These are phyloP conservation scores for Diaporthe ampelina DNA, from an alignment of 2,329 filamentous ascomycete genomes.

Conservation along the genomic window DNA sequence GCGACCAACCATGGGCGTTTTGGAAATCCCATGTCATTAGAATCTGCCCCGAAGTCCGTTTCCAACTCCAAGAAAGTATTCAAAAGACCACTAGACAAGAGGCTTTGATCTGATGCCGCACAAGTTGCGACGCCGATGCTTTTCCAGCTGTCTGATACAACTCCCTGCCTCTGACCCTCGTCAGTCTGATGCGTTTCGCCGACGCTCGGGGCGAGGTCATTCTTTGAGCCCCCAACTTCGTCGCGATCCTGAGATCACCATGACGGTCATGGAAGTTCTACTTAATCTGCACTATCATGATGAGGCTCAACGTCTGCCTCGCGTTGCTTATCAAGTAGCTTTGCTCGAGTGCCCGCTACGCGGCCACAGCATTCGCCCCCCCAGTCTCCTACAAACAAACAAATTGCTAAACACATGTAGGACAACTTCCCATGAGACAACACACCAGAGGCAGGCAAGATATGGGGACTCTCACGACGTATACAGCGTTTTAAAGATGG, in stretches of 20 bases:
- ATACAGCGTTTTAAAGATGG: too few species aligned
- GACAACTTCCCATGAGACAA: too few species aligned
- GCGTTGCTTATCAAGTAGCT: neutral
- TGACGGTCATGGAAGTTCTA: neutral
- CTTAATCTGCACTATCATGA: neutral
- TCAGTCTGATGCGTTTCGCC: neutral
- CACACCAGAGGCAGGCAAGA: too few species aligned
- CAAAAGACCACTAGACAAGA: neutral
- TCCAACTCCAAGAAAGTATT: neutral
- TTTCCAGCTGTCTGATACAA: neutral
- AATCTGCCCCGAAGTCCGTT: too few species aligned
- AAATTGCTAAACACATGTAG: too few species aligned
- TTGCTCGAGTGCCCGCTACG: too few species aligned
- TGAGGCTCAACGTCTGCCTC: neutral
- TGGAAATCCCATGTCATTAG: neutral
- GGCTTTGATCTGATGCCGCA: neutral
- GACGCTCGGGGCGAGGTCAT: neutral
- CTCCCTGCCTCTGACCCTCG: neutral
- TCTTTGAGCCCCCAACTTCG: neutral
- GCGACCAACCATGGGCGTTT: too few species aligned
- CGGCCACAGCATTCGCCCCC: too few species aligned
- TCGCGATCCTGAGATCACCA: neutral
- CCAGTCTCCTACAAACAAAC: too few species aligned
- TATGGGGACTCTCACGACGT: too few species aligned
- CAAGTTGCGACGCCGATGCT: neutral